Evolutionary conservation across 2,329 filamentous ascomycete genomes (phyloP).

Genomic region (Aspergillus brasiliensis): DNA sequence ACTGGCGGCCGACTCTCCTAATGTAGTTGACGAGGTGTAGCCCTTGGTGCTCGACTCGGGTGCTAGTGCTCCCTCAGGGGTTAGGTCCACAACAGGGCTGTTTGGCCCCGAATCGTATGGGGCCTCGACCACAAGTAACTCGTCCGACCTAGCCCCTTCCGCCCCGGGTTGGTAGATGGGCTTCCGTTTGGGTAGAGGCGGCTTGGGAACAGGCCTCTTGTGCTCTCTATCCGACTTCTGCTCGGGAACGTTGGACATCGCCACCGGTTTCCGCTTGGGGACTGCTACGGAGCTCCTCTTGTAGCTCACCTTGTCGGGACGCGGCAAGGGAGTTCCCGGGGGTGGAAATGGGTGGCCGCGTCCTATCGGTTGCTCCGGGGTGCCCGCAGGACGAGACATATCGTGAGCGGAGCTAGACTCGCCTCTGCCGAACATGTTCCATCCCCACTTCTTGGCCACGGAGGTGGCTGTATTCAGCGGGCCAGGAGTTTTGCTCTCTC

Average conservation of each 20-base stretch:
- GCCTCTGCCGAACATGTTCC: constrained; percentile 51
- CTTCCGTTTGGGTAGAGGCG: constrained; percentile 54
- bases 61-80: constrained; percentile 15
- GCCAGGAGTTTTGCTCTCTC: constrained; percentile 42
- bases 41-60: constrained; percentile 13
- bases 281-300: constrained; percentile 60
- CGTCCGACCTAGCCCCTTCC: constrained; percentile 44
- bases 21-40: not conserved
- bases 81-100: constrained; percentile 33
- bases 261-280: constrained; percentile 66
- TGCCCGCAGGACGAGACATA: constrained; percentile 42
- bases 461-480: constrained; percentile 55
- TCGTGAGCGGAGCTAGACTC: constrained; percentile 47
- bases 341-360: constrained; percentile 80
- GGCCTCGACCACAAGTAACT: constrained; percentile 67
- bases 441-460: constrained; percentile 63
- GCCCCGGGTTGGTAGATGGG: constrained; percentile 35
- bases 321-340: constrained; percentile 75
- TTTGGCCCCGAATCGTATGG: constrained; percentile 61
- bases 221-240: constrained; percentile 32
- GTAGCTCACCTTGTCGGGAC: constrained; percentile 60
- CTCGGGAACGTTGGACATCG: constrained; percentile 45
- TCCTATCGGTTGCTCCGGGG: constrained; percentile 72
- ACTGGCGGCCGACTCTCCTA: not conserved
- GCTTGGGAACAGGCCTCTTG: constrained; percentile 43